Conservation (phyloP, 2,329 filamentous ascomycete species). For the Dactylella cylindrospora region DNA sequence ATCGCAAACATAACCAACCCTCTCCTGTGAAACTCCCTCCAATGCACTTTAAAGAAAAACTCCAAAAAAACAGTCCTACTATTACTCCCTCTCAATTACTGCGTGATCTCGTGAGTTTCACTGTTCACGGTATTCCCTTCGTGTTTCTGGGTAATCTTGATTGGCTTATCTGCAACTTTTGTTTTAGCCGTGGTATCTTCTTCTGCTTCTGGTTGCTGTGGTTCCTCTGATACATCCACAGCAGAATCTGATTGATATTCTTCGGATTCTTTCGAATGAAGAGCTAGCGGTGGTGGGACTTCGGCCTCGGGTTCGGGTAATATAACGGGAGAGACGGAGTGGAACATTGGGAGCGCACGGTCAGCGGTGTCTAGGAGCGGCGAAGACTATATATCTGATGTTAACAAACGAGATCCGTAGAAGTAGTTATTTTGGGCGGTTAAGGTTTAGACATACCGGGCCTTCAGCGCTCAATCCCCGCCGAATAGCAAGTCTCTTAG, state of each 20-base stretch:
- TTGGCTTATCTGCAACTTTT: constrained; percentile 9
- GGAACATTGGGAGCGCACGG: constrained; percentile 39
- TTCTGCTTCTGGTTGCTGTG: neutral
- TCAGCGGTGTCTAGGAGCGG: constrained; percentile 39
- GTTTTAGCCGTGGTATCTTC: neutral
- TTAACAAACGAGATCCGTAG: neutral
- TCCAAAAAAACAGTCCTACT: too few species aligned
- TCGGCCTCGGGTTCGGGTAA: constrained; percentile 21
- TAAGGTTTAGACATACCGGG: constrained; percentile 12
- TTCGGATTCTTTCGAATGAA: constrained; percentile 30
- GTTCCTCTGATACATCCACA: constrained; percentile 21
- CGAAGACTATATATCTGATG: constrained; percentile 21
- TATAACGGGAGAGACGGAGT: constrained; percentile 23
- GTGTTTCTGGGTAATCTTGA: constrained; percentile 5
- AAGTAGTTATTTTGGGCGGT: too few species aligned
- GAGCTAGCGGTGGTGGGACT: constrained; percentile 20
- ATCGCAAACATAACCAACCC: too few species aligned
- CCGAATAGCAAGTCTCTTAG: constrained; percentile 59
- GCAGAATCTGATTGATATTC: constrained; percentile 37
- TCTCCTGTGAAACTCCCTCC: too few species aligned
- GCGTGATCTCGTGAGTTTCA: too few species aligned
- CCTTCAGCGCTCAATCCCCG: constrained; percentile 55
- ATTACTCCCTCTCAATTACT: too few species aligned
- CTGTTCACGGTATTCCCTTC: too few species aligned
- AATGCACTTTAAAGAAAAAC: too few species aligned